Conservation (phyloP, 1,284 basidiomycete genomes). For the Hemileia vastatrix region DNA sequence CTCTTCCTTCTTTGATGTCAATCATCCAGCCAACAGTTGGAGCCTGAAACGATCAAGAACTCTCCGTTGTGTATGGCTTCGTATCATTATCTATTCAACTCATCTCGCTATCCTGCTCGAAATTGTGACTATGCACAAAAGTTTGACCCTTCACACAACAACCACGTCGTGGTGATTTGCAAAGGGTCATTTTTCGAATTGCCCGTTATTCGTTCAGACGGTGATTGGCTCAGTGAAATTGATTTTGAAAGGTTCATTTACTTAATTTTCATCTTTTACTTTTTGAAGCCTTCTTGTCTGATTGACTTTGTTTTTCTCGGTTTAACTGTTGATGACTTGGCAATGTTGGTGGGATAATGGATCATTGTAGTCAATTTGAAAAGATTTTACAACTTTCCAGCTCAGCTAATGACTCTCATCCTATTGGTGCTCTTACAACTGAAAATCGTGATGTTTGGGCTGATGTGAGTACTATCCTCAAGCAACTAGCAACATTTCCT, state of each 20-base stretch:
- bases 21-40: constrained; percentile 57
- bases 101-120: constrained; percentile 70
- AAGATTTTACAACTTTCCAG: constrained; percentile 64
- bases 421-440: constrained; percentile 72
- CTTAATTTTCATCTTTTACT: background rate
- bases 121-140: constrained; percentile 74
- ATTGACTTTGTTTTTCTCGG: constrained; percentile 14
- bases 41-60: constrained; percentile 77
- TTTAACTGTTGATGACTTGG: constrained; percentile 8
- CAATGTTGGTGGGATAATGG: too few species aligned
- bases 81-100: constrained; percentile 96
- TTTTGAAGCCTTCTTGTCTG: background rate
- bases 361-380: constrained; percentile 62
- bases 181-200: constrained; percentile 86
- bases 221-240: constrained; percentile 59
- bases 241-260: constrained; percentile 59
- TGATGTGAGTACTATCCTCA: constrained; percentile 50
- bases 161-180: constrained; percentile 83
- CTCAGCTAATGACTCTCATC: constrained; percentile 47
- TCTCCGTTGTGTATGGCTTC: constrained; percentile 82
- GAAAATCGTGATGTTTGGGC: constrained; percentile 88
- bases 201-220: constrained; percentile 55
- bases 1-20: background rate
- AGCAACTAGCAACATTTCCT: background rate
- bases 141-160: constrained; percentile 64